Evolutionary conservation across 495 filamentous ascomycete species (phyloP).

Genomic region (Hypoxylon rickii): DNA sequence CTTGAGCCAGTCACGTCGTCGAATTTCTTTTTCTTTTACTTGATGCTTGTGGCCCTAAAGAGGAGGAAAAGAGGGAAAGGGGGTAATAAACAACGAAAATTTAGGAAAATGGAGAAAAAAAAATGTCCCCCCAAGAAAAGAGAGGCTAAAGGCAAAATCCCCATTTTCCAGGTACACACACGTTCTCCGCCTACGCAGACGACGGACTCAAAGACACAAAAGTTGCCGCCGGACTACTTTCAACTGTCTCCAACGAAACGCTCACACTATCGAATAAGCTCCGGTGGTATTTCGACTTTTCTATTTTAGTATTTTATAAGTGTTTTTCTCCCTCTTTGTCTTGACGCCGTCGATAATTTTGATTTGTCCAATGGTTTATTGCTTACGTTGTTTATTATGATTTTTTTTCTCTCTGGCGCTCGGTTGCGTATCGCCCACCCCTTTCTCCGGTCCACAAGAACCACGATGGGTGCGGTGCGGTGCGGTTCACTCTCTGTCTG

Average conservation of each 20-base stretch:
- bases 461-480: conserved; percentile 3
- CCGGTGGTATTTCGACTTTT: conserved; percentile 18
- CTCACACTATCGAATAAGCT: conserved; percentile 12
- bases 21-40: conserved; percentile 9
- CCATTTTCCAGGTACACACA: too few species aligned
- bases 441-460: conserved; percentile 25
- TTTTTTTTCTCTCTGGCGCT: conserved; percentile 16
- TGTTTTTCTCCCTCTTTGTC: too few species aligned
- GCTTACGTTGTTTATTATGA: conserved; percentile 34
- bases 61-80: conserved; percentile 5
- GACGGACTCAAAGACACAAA: too few species aligned
- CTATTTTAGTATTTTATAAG: conserved; percentile 34
- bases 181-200: too few species aligned
- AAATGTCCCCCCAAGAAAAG: conserved; percentile 5
- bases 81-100: neutral
- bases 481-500: conserved; percentile 16
- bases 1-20: conserved; percentile 51
- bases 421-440: conserved; percentile 34
- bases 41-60: conserved; percentile 11
- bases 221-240: conserved; percentile 12
- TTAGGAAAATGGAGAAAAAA: neutral
- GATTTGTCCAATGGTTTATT: conserved; percentile 23
- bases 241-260: conserved; percentile 4
- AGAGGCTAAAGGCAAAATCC: too few species aligned
- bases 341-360: conserved; percentile 1